Evolutionary conservation across 2,329 filamentous ascomycete species (phyloP).

Genomic region (Pseudogymnoascus sp.): DNA sequence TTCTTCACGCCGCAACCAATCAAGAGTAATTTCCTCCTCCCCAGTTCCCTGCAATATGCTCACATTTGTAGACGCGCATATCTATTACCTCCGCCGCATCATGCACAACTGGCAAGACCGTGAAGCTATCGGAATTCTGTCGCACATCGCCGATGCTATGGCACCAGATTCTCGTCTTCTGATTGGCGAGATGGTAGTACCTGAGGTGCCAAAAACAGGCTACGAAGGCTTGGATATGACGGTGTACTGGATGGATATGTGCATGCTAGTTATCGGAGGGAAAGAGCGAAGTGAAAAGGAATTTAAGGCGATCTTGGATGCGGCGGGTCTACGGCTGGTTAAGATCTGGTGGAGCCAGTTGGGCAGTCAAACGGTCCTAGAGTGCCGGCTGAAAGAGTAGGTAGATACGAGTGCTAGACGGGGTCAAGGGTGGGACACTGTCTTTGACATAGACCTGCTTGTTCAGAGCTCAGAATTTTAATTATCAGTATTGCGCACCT

Average conservation of each 20-base stretch:
- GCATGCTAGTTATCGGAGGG: conserved; percentile 17
- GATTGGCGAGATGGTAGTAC: conserved; percentile 18
- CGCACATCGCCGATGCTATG: conserved; percentile 20
- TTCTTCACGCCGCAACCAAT: conserved; percentile 8
- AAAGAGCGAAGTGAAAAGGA: conserved; percentile 14
- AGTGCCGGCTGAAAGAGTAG: conserved; percentile 11
- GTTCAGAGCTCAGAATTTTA: not conserved
- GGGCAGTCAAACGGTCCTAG: conserved; percentile 12
- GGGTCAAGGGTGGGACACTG: not conserved
- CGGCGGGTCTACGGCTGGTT: conserved; percentile 13
- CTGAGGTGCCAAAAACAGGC: conserved; percentile 7
- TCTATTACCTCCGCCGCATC: conserved; percentile 21
- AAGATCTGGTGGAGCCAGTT: conserved; percentile 13
- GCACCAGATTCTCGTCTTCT: conserved; percentile 15
- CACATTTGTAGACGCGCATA: conserved; percentile 16
- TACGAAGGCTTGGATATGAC: conserved; percentile 10
- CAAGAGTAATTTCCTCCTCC: not conserved
- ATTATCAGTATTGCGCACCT: not conserved
- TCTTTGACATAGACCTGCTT: not conserved
- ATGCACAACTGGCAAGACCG: conserved; percentile 21
- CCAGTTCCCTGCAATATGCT: not conserved
- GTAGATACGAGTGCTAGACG: not conserved
- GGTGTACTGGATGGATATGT: conserved; percentile 15
- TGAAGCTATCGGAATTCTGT: conserved; percentile 15
- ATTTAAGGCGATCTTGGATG: conserved; percentile 12